Evolutionary conservation across 2,329 filamentous ascomycete species (phyloP), one percentile per base, ranked within the genome.

Genomic region (Cercospora zeae-maydis): DNA sequence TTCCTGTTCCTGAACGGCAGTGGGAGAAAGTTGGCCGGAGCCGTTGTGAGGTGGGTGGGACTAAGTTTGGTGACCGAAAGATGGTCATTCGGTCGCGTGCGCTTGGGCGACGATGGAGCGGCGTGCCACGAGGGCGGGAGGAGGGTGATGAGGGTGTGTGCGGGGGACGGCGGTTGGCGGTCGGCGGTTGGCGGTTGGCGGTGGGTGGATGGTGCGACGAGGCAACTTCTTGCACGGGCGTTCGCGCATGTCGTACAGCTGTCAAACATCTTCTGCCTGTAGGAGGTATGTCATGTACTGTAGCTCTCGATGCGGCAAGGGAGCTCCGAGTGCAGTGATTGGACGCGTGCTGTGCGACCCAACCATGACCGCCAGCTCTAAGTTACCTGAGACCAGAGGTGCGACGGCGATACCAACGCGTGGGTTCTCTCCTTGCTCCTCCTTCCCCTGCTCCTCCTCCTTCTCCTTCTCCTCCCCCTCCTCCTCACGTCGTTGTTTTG

Each of bases 1-100:
- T 55, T 61, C 58, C 58, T 61, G 49, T 61, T 42, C 34, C 47
- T 60, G 58, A 53, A 36, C 36, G 36, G 42, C 42, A 49, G 34
- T 19, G n/a, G 16, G n/a, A 51, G 34, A 59, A 45, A 52, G 57
- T 59, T 59, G 57, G 57, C 42, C 42, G 34, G 34, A 36, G 13
- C 13, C 42, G 30, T 51, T 45, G 37, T 16, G 6, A 13, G 24
- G 39, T 42, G 39, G 36, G 47, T 11, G 54, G 24, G 53, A 56
- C 42, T 45, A 21, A 24, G 33, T 56, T 37, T 24, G n/a, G 53
- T 34, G 24, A 37, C 21, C 11, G n/a, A 34, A 39, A 56, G n/a
- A n/a, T n/a, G n/a, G n/a, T n/a, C n/a, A n/a, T n/a, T n/a, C n/a
- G 33, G 21, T 56, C 19, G 34, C 53, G 31, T 33, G 19, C 27